phyloP scores from a whole-genome alignment of 1,284 basidiomycete genomes.

The Sporisorium sorghi region DNA sequence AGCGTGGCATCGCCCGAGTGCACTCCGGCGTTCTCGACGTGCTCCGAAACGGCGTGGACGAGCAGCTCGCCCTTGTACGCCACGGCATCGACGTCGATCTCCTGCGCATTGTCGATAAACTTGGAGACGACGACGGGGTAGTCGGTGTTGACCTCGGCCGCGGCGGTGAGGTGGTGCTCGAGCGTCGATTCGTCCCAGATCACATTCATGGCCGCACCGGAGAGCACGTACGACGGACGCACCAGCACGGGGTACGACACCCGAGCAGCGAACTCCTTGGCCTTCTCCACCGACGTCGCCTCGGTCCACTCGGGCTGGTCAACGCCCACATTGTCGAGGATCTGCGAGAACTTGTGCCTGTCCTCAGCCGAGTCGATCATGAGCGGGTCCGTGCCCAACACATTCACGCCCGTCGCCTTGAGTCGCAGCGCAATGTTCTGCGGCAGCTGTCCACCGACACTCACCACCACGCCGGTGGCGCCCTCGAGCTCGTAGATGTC shows the following conservation, averaged over 20 bases:
- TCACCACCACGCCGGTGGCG: conserved; percentile 92
- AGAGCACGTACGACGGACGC: conserved; percentile 85
- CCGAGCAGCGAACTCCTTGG: conserved; percentile 88
- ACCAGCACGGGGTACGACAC: conserved; percentile 73
- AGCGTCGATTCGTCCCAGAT: conserved; percentile 90
- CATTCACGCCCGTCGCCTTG: conserved; percentile 88
- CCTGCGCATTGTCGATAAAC: conserved; percentile 97
- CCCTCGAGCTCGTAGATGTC: conserved; percentile 98
- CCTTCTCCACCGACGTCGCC: conserved; percentile 86
- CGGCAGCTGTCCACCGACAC: conserved; percentile 84
- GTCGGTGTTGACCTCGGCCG: conserved; percentile 92
- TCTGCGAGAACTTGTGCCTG: conserved; percentile 97
- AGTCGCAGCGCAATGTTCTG: conserved; percentile 98
- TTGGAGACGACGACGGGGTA: conserved; percentile 98
- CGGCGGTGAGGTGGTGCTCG: conserved; percentile 91
- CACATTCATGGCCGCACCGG: conserved; percentile 99
- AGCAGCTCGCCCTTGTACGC: conserved; percentile 93
- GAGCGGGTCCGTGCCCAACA: conserved; percentile 93
- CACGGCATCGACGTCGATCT: conserved; percentile 98
- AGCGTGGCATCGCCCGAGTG: conserved; percentile 99
- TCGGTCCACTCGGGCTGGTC: conserved; percentile 98
- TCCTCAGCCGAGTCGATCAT: conserved; percentile 98
- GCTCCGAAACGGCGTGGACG: conserved; percentile 95
- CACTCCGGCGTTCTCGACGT: conserved; percentile 98
- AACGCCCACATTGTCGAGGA: conserved; percentile 92